Evolutionary conservation across 352 stramenopile genomes (phyloP), one percentile per base, ranked within the genome.

Genomic region (Pythium catenulatum): DNA sequence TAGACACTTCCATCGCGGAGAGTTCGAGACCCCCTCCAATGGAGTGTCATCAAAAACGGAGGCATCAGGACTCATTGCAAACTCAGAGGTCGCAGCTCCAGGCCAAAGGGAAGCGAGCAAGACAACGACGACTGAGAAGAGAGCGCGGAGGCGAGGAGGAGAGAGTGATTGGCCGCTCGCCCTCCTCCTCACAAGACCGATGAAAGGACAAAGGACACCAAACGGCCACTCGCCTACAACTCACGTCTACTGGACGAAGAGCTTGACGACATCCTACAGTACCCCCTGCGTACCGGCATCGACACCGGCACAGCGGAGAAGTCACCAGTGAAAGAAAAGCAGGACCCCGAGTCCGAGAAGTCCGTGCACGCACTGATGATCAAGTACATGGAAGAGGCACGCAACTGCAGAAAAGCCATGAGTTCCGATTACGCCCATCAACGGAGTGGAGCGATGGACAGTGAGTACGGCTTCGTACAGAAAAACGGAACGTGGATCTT

Each of bases 61-160:
- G 54, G 58, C 34, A 46, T 68, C 58, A 46, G 58, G 37, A 73
- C 63, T 73, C 46, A 78, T 80, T 46, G 69, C 69, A 79, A 17
- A 79, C 69, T 68, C 69, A 79, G 69, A 79, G 69, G 69, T 79
- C 69, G 69, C 69, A 46, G 48, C 48, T 65, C 37, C 46, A 45
- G 32, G 27, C 17, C 46, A 23, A 66, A 23, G 50, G 34, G 69
- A 41, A 77, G 63, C 48, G 68, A 77, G 48, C 68, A 77, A 77
- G 68, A 45, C 6, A 15, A 63, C 45, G 25, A 59, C 61, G 34
- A 46, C 7, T 8, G 43, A 45, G 27, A 77, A 77, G 68, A 63
- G 27, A 52, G 43, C 4, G 9, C 27, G 32, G 32, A 77, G 43
- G 36, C 27, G 48, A n/a, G n/a, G n/a, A n/a, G n/a, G n/a, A n/a